Conservation (phyloP, 1,284 basidiomycete species). For the Ceraceosorus guamensis region DNA sequence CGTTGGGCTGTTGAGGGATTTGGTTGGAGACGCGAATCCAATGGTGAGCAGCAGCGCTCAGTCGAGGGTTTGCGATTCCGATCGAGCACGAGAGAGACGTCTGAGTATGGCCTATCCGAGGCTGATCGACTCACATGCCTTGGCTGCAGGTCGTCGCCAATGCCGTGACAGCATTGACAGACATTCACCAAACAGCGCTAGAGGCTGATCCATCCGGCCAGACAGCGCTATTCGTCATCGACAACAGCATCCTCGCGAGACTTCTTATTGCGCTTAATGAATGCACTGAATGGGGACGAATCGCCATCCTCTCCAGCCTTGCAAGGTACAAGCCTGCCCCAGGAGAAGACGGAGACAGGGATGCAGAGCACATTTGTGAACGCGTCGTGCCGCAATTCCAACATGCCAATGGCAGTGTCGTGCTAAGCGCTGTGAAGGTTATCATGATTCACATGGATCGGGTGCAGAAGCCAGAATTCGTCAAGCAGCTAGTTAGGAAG, state of each 20-base stretch:
- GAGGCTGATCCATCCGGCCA: slow-evolving; percentile 23
- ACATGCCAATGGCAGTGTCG: slow-evolving; percentile 89
- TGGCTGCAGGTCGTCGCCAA: slow-evolving; percentile 69
- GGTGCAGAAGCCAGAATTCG: slow-evolving; percentile 67
- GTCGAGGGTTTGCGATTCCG: no score
- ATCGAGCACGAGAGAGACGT: no score
- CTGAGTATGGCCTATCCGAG: no score
- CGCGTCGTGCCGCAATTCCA: slow-evolving; percentile 97
- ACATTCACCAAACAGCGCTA: slow-evolving; percentile 65
- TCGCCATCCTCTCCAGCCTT: slow-evolving; percentile 80
- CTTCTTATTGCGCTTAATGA: slow-evolving; percentile 92
- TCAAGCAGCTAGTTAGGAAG: slow-evolving; percentile 80
- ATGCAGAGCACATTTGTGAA: slow-evolving; percentile 97
- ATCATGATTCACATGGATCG: slow-evolving; percentile 64
- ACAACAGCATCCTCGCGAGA: slow-evolving; percentile 72
- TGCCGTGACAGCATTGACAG: slow-evolving; percentile 81
- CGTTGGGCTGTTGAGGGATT: slow-evolving; percentile 70
- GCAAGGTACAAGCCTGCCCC: slow-evolving; percentile 75
- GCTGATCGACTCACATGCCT: slow-evolving; percentile 12
- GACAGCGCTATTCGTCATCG: slow-evolving; percentile 70
- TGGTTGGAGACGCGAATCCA: slow-evolving; percentile 90
- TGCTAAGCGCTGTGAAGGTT: slow-evolving; percentile 89
- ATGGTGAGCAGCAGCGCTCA: slow-evolving; percentile 57
- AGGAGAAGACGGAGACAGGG: slow-evolving; percentile 58
- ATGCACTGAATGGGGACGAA: slow-evolving; percentile 97